Base-by-base conservation (phyloP, 306 rosid genomes). In the Casuarina glauca region DNA sequence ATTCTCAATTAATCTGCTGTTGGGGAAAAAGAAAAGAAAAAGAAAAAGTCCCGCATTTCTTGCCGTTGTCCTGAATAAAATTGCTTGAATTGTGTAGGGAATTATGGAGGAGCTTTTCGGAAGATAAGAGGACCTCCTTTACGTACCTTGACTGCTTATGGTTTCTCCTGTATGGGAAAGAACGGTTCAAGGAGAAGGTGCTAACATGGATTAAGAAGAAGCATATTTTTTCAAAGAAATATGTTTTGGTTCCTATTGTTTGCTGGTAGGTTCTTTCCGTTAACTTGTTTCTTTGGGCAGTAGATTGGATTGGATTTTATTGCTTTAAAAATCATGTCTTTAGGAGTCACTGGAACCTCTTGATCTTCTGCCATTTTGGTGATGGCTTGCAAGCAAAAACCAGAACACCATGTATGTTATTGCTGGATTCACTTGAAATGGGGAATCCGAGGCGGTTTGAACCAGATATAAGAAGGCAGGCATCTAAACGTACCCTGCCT, bases 221-320 rank as follows among this genome's bases (percentile, higher is more conserved):
- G 82, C 77, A 79, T 19, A 89, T 93, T 74, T 93, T 91, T 75
- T 83, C 90, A 50, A 93, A 91, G 87, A 77, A 85, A 70, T 93
- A 91, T 86, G 94, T 91, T 84, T 82, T 93, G 80, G 91, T 93
- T 80, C 97, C 98, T 67, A 91, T 93, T 70, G 89, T 93, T 75
- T 87, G 91, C 86, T 93, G 97, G 98, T 93, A 87, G 61, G 75
- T 84, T 32, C 73, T 51, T 68, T 74, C 58, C 77, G 57, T 49
- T 55, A 19, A 53, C 74, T 70, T 67, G 36, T 42, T 67, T 42
- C 50, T 67, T 42, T 67, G 48, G 20, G 50, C 36, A 8, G 7
- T 11, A 42, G 49, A 17, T 41, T 16, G 10, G 46, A 67, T 39
- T 1, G 26, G 45, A 67, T 67, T 67, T 60, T 70, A 74, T 83